These are phyloP conservation scores for Plasmodium reichenowi DNA, from an alignment of 169 alveolate genomes.

Conservation along the genomic window DNA sequence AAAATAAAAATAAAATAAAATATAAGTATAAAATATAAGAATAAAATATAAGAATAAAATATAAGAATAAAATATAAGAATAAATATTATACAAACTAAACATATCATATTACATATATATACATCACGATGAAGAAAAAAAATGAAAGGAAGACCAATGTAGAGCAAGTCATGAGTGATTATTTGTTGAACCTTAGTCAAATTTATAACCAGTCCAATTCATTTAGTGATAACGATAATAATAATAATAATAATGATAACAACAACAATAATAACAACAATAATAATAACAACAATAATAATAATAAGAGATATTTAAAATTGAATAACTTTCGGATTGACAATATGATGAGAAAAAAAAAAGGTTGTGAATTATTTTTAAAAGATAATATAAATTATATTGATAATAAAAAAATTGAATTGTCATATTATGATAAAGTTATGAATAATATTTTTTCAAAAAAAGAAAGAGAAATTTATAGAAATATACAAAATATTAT, in stretches of 20 bases:
- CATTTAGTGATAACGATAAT: slow-evolving; percentile 24
- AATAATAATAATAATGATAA: background rate
- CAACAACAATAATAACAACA: no score
- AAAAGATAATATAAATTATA: background rate
- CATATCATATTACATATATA: no score
- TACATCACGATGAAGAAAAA: slow-evolving; percentile 27
- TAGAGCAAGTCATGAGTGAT: slow-evolving; percentile 62
- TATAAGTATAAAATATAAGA: no score
- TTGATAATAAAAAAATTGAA: background rate
- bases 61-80: no score
- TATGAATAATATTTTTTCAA: slow-evolving; percentile 25
- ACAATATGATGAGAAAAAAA: background rate
- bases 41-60: no score
- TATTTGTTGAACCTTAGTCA: slow-evolving; percentile 34
- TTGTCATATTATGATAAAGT: slow-evolving; percentile 26
- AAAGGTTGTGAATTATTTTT: background rate
- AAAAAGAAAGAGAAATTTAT: slow-evolving; percentile 39
- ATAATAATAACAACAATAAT: background rate
- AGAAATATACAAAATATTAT: slow-evolving; percentile 8
- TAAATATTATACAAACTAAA: no score
- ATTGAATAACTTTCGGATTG: background rate
- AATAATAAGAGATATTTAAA: background rate
- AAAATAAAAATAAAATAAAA: no score
- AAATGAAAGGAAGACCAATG: slow-evolving; percentile 25
- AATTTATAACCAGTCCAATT: slow-evolving; percentile 9